phyloP scores from a whole-genome alignment of 768 basidiomycete species.

The Collybia sp. region DNA sequence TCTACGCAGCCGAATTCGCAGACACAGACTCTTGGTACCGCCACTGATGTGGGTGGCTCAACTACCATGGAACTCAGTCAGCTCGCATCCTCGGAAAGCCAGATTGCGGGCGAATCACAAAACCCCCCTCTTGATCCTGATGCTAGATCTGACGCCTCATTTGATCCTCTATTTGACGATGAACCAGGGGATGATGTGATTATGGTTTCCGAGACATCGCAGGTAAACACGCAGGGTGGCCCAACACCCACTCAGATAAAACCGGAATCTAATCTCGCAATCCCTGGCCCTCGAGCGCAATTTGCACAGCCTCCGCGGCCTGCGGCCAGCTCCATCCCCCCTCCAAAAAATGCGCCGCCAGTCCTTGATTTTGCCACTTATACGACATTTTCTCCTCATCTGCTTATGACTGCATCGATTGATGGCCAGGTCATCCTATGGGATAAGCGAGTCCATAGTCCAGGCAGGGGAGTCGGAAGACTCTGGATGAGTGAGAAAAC shows the following conservation, averaged over 20 bases:
- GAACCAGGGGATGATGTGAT: constrained; percentile 64
- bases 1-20: constrained; percentile 4
- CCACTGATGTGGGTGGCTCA: neutral
- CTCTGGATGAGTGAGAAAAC: constrained; percentile 90
- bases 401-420: constrained; percentile 84
- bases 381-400: constrained; percentile 67
- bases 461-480: constrained; percentile 72
- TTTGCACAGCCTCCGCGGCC: constrained; percentile 18
- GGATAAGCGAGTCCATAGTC: constrained; percentile 71
- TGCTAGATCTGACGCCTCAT: constrained; percentile 73
- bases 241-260: neutral
- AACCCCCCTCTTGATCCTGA: constrained; percentile 38
- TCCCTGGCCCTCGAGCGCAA: constrained; percentile 14
- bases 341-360: constrained; percentile 75
- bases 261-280: constrained; percentile 10
- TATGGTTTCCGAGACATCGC: neutral
- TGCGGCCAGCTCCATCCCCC: constrained; percentile 34
- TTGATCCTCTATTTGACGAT: constrained; percentile 88
- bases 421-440: constrained; percentile 92
- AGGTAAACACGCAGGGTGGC: constrained; percentile 5
- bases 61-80: neutral
- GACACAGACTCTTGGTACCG: constrained; percentile 3
- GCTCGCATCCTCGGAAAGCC: constrained; percentile 9
- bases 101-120: constrained; percentile 8
- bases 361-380: constrained; percentile 60